Evolutionary conservation across 2,329 filamentous ascomycete genomes (phyloP), one percentile per base, ranked within the genome.

Genomic region (Alternaria panax): DNA sequence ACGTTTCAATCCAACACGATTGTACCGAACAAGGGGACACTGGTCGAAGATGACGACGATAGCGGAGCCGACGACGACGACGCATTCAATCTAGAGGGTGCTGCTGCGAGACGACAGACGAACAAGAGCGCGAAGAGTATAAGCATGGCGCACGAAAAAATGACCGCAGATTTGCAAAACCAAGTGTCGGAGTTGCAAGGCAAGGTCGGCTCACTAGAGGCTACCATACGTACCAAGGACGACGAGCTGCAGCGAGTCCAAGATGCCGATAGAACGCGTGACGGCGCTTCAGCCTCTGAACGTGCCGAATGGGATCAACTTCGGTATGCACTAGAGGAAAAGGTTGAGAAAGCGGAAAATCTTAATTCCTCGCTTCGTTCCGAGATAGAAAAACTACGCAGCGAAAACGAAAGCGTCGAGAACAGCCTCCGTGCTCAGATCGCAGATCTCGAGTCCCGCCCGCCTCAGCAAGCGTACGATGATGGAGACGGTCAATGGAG

Each of bases 1-100:
- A 93, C 93, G 36, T 93, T 96, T 66, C 93, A 97, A 75, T 94
- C 91, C 75, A 98, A 96, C 75, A 98, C 93, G 0, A 96, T 98
- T 71, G 91, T 98, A 30, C 95, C 95, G 0, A 98, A 97, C 75
- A 99, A 98, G 80, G 96, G 94, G 72, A 97, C 92, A 0, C 93
- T 98, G 89, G 88, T 98, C 1, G 95, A 99, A 77, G 95, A 98
- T 75, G 92, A 92, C 64, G 80, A 80, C 58, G 82, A 80, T 56
- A 84, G 83, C 20, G 80, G 79, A 20, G 85, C 86, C 16, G 87
- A 80, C 74, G 81, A 82, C 12, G 84, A 88, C 41, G 72, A 89
- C 54, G 84, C 86, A 2, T 91, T 91, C 75, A 86, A 85, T 16
- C 73, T 90, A 38, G 87, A 88, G 52, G 76, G 73, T 16, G 77